phyloP scores from a whole-genome alignment of 345 rosid genomes.

The Bruguiera sexangula region DNA sequence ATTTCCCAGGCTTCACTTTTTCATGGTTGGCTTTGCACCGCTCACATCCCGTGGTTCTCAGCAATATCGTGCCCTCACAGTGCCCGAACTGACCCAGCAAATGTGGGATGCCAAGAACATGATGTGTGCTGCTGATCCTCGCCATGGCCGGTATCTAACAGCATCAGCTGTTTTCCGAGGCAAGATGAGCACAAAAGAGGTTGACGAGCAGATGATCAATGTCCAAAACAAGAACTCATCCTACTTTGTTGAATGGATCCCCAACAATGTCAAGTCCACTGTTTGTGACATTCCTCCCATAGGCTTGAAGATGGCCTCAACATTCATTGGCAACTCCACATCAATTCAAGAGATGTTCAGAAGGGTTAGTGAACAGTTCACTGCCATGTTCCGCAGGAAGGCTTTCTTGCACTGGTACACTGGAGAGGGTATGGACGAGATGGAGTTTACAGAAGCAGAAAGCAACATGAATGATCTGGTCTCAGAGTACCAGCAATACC shows the following conservation, averaged over 20 bases:
- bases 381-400: constrained; percentile 84
- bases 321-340: constrained; percentile 71
- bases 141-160: constrained; percentile 67
- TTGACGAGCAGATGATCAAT: constrained; percentile 78
- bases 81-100: constrained; percentile 76
- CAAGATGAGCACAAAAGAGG: constrained; percentile 83
- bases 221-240: constrained; percentile 83
- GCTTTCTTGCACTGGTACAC: constrained; percentile 90
- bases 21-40: constrained; percentile 77
- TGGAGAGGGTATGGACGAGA: constrained; percentile 81
- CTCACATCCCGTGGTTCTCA: constrained; percentile 74
- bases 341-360: constrained; percentile 84
- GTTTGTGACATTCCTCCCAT: constrained; percentile 79
- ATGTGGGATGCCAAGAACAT: constrained; percentile 87
- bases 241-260: constrained; percentile 79
- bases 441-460: constrained; percentile 82
- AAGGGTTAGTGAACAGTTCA: constrained; percentile 78
- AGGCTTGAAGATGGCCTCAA: constrained; percentile 75
- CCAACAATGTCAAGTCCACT: constrained; percentile 76
- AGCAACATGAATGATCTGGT: constrained; percentile 81
- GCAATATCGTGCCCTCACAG: constrained; percentile 67
- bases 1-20: constrained; percentile 74
- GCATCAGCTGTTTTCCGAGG: constrained; percentile 85
- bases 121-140: constrained; percentile 80
- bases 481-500: constrained; percentile 78